Evolutionary conservation across 208 protist species (phyloP), one percentile per base, ranked within the genome.

Genomic region (Leishmania guyanensis): DNA sequence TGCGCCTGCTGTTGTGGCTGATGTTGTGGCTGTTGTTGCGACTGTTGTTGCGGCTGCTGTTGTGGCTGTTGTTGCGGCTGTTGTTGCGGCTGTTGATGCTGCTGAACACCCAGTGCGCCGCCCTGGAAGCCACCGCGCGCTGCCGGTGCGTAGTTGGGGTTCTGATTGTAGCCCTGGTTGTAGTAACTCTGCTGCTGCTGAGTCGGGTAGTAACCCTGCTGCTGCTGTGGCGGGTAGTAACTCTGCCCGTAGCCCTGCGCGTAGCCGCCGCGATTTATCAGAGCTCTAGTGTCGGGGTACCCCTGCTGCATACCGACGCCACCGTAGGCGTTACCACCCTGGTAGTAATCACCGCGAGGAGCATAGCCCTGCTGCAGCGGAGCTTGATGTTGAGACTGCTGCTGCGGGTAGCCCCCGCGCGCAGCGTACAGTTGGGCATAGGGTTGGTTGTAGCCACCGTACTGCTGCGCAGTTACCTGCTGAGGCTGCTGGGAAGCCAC

Each of bases 321-420:
- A 36, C 43, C 66, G n/a, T 66, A 71, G 29, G 48, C 64, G 17
- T 12, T 50, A 66, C 50, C 65, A 8, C 33, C 78, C n/a, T 75
- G 75, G 54, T 85, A 77, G 77, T 89, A 89, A 43, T 81, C 87
- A 14, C 77, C 80, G 48, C 81, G 73, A n/a, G 72, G 60, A 39
- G 68, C 78, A 51, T 88, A 88, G 74, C 74, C 69, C 64, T 60
- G 71, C 75, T 79, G 74, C 64, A 46, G 20, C 56, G 60, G 72
- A 26, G 70, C 22, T 29, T 76, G 72, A 50, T 17, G 51, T 33
- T 58, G 72, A 62, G 72, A 53, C 51, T 46, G 68, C n/a, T 66
- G 53, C 78, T 77, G 78, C 33, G 54, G 51, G 71, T 75, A 51
- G 20, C 60, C 75, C 20, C 43, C 51, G 5, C 62, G 78, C 2